These are phyloP conservation scores for Jatropha multifida DNA, from an alignment of 441 rosid genomes.

Conservation along the genomic window DNA sequence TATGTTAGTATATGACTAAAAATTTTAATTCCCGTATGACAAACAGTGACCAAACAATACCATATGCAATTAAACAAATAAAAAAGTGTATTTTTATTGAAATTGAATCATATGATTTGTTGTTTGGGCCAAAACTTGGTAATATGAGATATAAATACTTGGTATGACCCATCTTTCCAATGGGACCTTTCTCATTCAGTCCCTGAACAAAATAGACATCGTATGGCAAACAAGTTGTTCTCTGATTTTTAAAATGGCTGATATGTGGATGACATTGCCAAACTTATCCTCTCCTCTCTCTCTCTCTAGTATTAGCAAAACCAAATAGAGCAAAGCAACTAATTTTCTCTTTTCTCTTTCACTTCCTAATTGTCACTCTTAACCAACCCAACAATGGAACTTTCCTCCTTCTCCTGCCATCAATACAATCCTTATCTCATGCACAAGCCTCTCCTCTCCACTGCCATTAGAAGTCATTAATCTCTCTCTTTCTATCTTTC, in stretches of 20 bases:
- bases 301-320: not conserved
- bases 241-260: not conserved
- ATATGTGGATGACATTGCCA: conserved; percentile 54
- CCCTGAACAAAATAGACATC: not conserved
- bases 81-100: too few species aligned
- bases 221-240: not conserved
- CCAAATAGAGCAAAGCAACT: not conserved
- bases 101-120: too few species aligned
- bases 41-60: too few species aligned
- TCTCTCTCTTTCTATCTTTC: conserved; percentile 21
- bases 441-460: conserved; percentile 30
- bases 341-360: not conserved
- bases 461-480: conserved; percentile 28
- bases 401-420: conserved; percentile 37
- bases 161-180: not conserved
- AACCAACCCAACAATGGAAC: conserved; percentile 35
- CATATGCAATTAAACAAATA: too few species aligned
- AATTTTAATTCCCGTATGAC: too few species aligned
- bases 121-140: too few species aligned
- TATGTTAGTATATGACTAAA: too few species aligned
- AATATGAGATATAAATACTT: too few species aligned
- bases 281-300: conserved; percentile 37
- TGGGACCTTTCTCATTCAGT: not conserved
- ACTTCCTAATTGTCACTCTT: conserved; percentile 22
- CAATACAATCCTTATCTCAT: conserved; percentile 35